Base-by-base conservation (phyloP, 495 filamentous ascomycete species). In the Choiromyces venosus region DNA sequence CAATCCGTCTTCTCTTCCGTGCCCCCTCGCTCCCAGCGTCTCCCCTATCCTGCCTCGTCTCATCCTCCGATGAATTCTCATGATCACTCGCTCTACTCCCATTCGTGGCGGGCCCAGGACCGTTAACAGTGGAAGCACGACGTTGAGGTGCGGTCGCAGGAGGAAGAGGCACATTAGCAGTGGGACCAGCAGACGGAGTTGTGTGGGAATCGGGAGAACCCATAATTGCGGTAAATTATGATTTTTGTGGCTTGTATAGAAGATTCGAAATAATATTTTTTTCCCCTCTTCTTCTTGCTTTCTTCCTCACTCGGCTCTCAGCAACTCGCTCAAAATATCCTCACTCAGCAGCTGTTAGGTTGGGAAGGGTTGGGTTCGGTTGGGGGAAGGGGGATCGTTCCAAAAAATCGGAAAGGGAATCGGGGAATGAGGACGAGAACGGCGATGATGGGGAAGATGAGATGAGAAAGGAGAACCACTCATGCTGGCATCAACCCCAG, bases 1-100 rank as follows among this genome's bases (percentile, higher is more conserved):
- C 77, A 67, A 79, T 78, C n/a, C 76, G 76, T 61, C 77, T 78
- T 46, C 77, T 68, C 71, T 79, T 79, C 38, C 77, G 65, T 10
- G 76, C 77, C 37, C 76, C 76, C 33, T 78, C 77, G 37, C 76
- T 77, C 56, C 66, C 77, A 65, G 67, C 76, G 38, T 76, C 77
- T 18, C 75, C 75, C 37, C 75, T 73, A 25, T 68, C 68, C n/a
- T 74, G 77, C 42, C 75, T 77, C 25, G 72, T 65, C 19, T 79
- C 77, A 14, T 79, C 77, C 42, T 79, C 77, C 7, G 77, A 79
- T 33, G 77, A 79, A 40, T 78, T 78, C 18, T 78, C 77, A 33
- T 76, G 74, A 33, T 79, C 69, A 44, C 73, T 71, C 35, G 73
- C 70, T 25, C 76, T 69, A 39, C 74, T 75, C 29, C 69, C 77